These are phyloP conservation scores for Harringtonia lauricola DNA, from an alignment of 2,329 filamentous ascomycete genomes.

Conservation along the genomic window DNA sequence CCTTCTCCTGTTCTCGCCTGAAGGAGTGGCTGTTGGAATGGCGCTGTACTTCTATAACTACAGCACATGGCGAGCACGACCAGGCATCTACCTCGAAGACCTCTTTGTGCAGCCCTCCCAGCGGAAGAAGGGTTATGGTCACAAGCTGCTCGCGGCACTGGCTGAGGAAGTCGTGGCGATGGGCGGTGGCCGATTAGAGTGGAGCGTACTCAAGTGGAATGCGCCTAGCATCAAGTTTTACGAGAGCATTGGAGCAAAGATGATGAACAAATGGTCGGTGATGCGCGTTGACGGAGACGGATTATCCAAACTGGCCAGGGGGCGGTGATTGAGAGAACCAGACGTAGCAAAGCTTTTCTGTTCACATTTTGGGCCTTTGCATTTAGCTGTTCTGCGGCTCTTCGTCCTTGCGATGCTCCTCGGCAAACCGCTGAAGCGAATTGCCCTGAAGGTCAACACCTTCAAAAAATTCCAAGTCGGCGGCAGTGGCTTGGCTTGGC, in stretches of 20 bases:
- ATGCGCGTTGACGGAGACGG: conserved; percentile 63
- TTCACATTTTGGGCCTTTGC: no score
- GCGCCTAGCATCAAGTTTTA: conserved; percentile 85
- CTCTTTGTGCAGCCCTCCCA: conserved; percentile 67
- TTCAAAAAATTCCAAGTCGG: conserved; percentile 35
- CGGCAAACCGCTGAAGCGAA: neutral
- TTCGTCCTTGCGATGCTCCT: neutral
- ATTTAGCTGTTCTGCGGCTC: no score
- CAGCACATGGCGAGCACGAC: conserved; percentile 78
- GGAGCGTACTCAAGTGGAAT: conserved; percentile 91
- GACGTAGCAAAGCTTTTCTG: neutral
- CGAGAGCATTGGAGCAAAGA: conserved; percentile 53
- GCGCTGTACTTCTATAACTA: conserved; percentile 95
- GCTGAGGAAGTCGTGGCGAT: conserved; percentile 70
- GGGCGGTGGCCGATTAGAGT: conserved; percentile 68
- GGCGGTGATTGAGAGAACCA: neutral
- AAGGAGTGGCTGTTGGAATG: conserved; percentile 53
- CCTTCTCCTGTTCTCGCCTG: conserved; percentile 49
- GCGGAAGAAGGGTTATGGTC: conserved; percentile 70
- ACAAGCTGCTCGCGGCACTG: conserved; percentile 59
- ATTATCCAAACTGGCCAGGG: conserved; percentile 46
- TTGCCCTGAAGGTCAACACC: conserved; percentile 25
- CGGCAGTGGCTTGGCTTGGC: conserved; percentile 19
- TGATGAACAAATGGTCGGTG: conserved; percentile 61
- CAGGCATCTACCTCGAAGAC: conserved; percentile 90